A percentile compares a stretch with the other conserved stretches of the same genome.
Conservation (phyloP, 2,329 filamentous ascomycete genomes). For the Hymenoscyphus salicellus region DNA sequence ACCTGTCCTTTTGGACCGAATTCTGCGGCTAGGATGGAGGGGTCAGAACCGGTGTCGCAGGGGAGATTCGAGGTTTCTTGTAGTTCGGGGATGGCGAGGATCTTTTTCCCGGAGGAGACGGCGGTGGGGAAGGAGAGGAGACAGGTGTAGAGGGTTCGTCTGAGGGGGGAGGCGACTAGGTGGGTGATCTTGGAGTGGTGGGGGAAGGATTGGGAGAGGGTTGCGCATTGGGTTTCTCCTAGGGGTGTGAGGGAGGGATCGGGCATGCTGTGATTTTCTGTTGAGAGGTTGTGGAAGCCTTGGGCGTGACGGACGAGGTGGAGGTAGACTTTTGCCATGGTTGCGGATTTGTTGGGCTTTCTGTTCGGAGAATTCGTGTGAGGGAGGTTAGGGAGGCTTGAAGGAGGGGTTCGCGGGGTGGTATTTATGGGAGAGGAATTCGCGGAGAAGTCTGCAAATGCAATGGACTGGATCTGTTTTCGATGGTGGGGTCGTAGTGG, state of each 20-base stretch:
- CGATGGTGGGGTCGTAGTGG: constrained; percentile 17
- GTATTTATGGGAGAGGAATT: not conserved
- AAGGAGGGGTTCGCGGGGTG: not conserved
- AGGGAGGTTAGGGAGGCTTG: not conserved
- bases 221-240: constrained; percentile 71
- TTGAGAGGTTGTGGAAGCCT: constrained; percentile 75
- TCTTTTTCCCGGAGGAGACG: constrained; percentile 39
- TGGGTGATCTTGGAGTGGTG: constrained; percentile 63
- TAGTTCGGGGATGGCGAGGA: constrained; percentile 68
- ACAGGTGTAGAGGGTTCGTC: constrained; percentile 77
- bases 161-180: constrained; percentile 75
- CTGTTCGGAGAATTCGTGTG: not conserved
- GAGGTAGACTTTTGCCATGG: constrained; percentile 43
- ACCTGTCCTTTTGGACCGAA: constrained; percentile 55
- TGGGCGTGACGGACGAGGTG: constrained; percentile 72
- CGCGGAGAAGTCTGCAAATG: not conserved
- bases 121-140: constrained; percentile 63
- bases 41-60: constrained; percentile 70
- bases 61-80: constrained; percentile 75
- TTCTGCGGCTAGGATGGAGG: constrained; percentile 54
- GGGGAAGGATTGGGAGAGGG: constrained; percentile 61
- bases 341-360: constrained; percentile 1
- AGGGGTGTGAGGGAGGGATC: constrained; percentile 75
- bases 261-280: constrained; percentile 66
- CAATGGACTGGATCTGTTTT: not conserved